Conservation (phyloP, 2,329 filamentous ascomycete species). For the Parasarocladium wereldwijsianum region DNA sequence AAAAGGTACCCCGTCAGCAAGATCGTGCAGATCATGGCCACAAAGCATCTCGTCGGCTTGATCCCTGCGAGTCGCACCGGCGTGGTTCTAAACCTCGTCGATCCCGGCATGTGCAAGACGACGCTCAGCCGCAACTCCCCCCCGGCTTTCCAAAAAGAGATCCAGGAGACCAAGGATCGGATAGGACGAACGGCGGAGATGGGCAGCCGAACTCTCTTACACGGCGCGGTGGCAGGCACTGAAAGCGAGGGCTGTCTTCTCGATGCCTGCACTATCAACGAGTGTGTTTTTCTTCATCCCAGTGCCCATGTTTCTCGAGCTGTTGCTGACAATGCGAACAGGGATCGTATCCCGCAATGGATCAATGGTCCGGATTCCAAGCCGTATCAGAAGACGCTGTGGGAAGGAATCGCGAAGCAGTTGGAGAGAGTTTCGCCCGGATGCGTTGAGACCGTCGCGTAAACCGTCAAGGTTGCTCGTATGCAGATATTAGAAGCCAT, state of each 20-base stretch:
- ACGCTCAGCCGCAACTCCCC: slow-evolving; percentile 7
- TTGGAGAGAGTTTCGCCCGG: slow-evolving; percentile 15
- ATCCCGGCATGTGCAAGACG: slow-evolving; percentile 16
- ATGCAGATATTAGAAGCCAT: too few relatives aligned
- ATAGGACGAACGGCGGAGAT: slow-evolving; percentile 10
- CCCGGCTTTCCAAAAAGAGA: not conserved
- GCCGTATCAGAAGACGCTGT: slow-evolving; percentile 12
- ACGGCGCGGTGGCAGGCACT: slow-evolving; percentile 10
- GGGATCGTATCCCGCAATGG: slow-evolving; percentile 11
- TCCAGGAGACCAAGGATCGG: not conserved
- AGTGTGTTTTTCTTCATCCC: slow-evolving; percentile 10
- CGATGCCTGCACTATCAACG: slow-evolving; percentile 12
- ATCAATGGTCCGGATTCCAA: slow-evolving; percentile 9
- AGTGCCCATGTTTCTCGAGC: not conserved
- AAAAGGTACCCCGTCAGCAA: slow-evolving; percentile 14
- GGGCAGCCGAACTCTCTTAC: slow-evolving; percentile 14
- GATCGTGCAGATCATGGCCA: slow-evolving; percentile 12
- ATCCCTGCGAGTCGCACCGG: slow-evolving; percentile 12
- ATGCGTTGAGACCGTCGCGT: slow-evolving; percentile 8
- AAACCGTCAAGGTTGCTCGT: too few relatives aligned
- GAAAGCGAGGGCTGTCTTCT: slow-evolving; percentile 14
- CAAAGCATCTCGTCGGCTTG: slow-evolving; percentile 13
- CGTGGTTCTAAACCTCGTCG: slow-evolving; percentile 16
- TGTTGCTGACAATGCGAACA: slow-evolving; percentile 2
- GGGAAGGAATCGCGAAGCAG: slow-evolving; percentile 13